Base-by-base conservation (phyloP, 2,329 filamentous ascomycete species). In the Escovopsis weberi region DNA sequence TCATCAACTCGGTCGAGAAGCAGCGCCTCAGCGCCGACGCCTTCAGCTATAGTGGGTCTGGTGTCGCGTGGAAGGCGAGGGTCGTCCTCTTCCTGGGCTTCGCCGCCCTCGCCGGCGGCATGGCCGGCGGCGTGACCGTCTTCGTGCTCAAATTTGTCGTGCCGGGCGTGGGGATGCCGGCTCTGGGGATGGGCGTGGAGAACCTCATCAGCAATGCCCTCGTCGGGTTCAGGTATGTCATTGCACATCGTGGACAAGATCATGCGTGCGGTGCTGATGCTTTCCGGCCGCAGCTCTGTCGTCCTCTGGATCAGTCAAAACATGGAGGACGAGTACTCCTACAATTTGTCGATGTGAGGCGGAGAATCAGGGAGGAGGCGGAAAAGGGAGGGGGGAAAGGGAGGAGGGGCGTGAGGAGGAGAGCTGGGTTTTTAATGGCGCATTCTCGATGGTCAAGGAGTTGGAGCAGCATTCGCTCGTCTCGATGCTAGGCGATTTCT, bases 251-350 rank as follows among this genome's bases (percentile, higher is more conserved):
- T 23, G 23, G 23, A 23, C 6, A 6, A 23, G 23, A 23, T 23
- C 23, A 23, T 23, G 23, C 23, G 23, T 23, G 23, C 23, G 23
- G 23, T 15, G 28, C 8, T 12, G 4, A 38, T 35, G 11, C 34
- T 7, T 33, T 10, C 43, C n/a, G 19, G 6, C 4, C 10, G 12
- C 49, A 76, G 75, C 60, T 73, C 72, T 19, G 75, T 79, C 39
- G 71, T 80, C 46, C 67, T 82, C 36, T 82, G 78, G 78, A 61
- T 82, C 43, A 78, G 72, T 61, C 78, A 82, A 67, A 82, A 82
- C 53, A 80, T 82, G 74, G 78, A 82, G 64, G 78, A 81, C 53
- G 78, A 82, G 60, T 82, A 81, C 52, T 71, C 75, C 38, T 82
- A 82, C 60, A 81, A 80, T 58, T 60, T 82, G 50, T 69, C 76